phyloP scores from a whole-genome alignment of 139 green algal genomes.

The Desmodesmus armatus region DNA sequence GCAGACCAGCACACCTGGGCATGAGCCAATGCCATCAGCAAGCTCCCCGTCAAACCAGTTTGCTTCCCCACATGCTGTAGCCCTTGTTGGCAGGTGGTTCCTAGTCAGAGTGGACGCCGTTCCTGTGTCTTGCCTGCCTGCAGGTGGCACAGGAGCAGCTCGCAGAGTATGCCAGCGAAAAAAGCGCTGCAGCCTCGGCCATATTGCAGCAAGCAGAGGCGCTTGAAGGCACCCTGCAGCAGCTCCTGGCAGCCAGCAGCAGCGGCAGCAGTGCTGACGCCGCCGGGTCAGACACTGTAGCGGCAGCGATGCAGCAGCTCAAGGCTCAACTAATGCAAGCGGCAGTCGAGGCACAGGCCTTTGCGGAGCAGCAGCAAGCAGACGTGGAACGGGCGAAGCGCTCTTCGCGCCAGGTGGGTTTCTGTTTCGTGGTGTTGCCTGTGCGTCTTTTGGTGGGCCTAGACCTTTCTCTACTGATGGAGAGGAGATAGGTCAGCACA shows the following conservation, averaged over 20 bases:
- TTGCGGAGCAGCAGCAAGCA: conserved; percentile 63
- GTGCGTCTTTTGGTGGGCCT: too few relatives aligned
- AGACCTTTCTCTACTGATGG: too few relatives aligned
- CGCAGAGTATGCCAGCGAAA: conserved; percentile 80
- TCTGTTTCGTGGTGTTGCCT: too few relatives aligned
- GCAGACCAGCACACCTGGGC: too few relatives aligned
- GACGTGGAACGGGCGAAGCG: conserved; percentile 78
- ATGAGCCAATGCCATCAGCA: too few relatives aligned
- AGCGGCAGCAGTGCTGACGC: neutral
- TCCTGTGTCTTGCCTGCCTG: conserved; percentile 60
- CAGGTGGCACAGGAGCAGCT: conserved; percentile 85
- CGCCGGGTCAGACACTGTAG: conserved; percentile 36
- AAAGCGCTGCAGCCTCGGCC: conserved; percentile 33
- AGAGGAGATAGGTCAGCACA: too few relatives aligned
- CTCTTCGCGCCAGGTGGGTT: conserved; percentile 42
- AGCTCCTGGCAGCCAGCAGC: neutral
- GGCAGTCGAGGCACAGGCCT: conserved; percentile 65
- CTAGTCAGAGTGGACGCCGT: conserved; percentile 76
- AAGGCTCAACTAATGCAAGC: too few relatives aligned
- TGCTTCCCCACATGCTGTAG: too few relatives aligned
- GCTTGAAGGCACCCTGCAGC: conserved; percentile 43
- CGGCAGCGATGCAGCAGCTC: conserved; percentile 55
- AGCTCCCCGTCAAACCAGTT: too few relatives aligned
- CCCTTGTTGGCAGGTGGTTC: too few relatives aligned
- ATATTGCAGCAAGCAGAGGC: conserved; percentile 57